phyloP scores from a whole-genome alignment of 129 eudicot species.

The Ambrosia artemisiifolia region DNA sequence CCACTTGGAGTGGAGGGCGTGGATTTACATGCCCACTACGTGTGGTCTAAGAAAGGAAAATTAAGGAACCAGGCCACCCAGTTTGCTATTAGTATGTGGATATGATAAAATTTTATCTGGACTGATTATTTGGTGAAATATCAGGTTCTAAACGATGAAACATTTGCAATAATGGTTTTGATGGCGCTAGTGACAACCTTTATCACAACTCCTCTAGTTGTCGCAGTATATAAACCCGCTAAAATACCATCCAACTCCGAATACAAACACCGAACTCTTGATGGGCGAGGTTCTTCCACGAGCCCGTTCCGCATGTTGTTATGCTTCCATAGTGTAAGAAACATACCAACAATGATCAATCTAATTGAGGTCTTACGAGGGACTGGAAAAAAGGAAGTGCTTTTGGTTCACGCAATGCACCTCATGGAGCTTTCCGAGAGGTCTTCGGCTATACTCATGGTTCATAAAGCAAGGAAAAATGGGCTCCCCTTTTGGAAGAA shows the following conservation, averaged over 20 bases:
- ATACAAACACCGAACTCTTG: constrained; percentile 57
- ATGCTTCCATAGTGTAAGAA: constrained; percentile 67
- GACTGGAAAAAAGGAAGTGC: constrained; percentile 54
- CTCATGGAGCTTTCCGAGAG: constrained; percentile 85
- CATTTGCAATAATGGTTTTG: constrained; percentile 76
- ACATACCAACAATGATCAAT: constrained; percentile 66
- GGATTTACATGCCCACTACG: no score
- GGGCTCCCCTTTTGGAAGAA: constrained; percentile 85
- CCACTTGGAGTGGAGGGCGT: no score
- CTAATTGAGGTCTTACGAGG: constrained; percentile 82
- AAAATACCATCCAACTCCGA: constrained; percentile 34
- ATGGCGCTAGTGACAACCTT: constrained; percentile 90
- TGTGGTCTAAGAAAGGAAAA: no score
- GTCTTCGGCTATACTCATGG: constrained; percentile 82
- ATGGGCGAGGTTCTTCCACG: constrained; percentile 39
- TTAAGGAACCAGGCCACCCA: no score
- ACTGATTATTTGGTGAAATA: constrained; percentile 7
- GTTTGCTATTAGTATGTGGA: no score
- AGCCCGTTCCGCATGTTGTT: constrained; percentile 59
- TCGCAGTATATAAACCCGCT: constrained; percentile 72
- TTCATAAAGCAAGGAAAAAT: constrained; percentile 67
- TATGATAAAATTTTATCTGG: background rate
- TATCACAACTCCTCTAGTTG: constrained; percentile 75
- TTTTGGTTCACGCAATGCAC: constrained; percentile 83
- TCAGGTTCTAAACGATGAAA: constrained; percentile 75